Percentiles rank a stretch among this genome's conserved stretches.
Conservation (phyloP, 2,329 filamentous ascomycete species). For the Diaporthe vexans region DNA sequence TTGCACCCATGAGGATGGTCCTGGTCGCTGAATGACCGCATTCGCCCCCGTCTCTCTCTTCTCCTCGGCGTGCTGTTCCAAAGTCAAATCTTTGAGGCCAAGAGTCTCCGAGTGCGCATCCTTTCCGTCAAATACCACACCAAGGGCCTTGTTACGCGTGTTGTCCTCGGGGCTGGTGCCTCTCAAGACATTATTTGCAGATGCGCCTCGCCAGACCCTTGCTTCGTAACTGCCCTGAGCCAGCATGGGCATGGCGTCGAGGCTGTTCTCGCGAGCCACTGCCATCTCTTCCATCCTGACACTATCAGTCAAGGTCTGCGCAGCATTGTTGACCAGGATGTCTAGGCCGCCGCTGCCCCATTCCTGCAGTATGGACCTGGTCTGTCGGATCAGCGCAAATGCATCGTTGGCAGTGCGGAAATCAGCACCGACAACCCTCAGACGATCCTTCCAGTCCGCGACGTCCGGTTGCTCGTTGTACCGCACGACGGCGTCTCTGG, state of each 20-base stretch:
- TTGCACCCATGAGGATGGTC: slow-evolving; percentile 53
- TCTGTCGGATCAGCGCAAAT: not conserved
- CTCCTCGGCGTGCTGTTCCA: not conserved
- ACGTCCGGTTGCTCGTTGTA: slow-evolving; percentile 1
- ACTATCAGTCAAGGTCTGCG: slow-evolving; percentile 55
- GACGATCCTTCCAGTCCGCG: not conserved
- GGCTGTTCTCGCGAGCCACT: slow-evolving; percentile 45
- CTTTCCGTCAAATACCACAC: not conserved
- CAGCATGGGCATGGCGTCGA: not conserved
- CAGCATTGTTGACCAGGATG: slow-evolving; percentile 56
- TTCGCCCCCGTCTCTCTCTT: not conserved
- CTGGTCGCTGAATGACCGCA: slow-evolving; percentile 36
- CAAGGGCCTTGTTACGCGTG: no score
- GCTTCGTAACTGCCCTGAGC: not conserved
- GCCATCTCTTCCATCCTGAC: slow-evolving; percentile 49
- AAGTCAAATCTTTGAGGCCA: not conserved
- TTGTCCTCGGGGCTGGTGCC: not conserved
- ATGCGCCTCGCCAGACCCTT: not conserved
- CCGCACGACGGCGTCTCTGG: not conserved
- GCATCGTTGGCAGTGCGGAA: slow-evolving; percentile 20
- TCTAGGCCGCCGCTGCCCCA: slow-evolving; percentile 44
- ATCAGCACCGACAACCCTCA: slow-evolving; percentile 10
- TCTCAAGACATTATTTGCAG: not conserved
- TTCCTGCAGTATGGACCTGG: not conserved
- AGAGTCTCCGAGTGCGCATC: not conserved